phyloP scores from a whole-genome alignment of 805 yeast species.

The Candida anglica region DNA sequence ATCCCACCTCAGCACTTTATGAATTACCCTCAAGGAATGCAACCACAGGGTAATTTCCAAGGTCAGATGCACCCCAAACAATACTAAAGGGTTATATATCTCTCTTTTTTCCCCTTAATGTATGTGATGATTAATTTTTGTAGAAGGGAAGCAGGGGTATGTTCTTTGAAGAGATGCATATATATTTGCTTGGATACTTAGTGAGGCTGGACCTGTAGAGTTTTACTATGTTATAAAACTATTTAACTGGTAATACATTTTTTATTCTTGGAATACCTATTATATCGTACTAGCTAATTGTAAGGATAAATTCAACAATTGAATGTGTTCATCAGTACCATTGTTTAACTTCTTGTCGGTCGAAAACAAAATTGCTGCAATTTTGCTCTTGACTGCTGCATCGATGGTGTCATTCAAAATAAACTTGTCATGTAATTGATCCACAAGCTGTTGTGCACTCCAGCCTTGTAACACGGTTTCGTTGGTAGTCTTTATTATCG shows the following conservation, averaged over 20 bases:
- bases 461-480: constrained; percentile 64
- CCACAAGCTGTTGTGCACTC: constrained; percentile 70
- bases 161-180: no score
- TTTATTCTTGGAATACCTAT: not conserved
- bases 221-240: no score
- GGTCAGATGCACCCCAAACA: constrained; percentile 4
- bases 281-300: constrained; percentile 18
- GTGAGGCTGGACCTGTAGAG: no score
- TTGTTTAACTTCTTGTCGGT: constrained; percentile 71
- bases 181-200: no score
- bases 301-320: constrained; percentile 58
- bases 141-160: no score
- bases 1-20: constrained; percentile 7
- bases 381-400: constrained; percentile 55
- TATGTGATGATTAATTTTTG: no score
- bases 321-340: constrained; percentile 89
- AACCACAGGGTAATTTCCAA: constrained; percentile 6
- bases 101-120: no score
- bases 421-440: constrained; percentile 67
- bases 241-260: not conserved
- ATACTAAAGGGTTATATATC: no score
- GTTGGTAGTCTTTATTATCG: constrained; percentile 42
- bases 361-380: constrained; percentile 65
- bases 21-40: constrained; percentile 10
- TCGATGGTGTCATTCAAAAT: constrained; percentile 50